Conservation (phyloP, 73 alveolate genomes). For the Halteria grandinella region DNA sequence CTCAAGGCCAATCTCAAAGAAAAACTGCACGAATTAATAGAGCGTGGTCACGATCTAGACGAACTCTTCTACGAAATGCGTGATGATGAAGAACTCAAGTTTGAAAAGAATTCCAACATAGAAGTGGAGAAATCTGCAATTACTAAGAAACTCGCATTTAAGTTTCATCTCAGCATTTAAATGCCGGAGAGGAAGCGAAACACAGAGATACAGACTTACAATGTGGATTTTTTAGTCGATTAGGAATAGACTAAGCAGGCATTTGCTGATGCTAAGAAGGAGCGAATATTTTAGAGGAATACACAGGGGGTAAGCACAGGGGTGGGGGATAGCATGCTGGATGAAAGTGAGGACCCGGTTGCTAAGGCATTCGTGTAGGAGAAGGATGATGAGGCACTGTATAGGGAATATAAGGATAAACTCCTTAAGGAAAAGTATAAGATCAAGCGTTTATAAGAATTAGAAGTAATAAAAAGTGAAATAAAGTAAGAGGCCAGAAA, state of each 20-base stretch:
- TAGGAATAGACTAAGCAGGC: not conserved
- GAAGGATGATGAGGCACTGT: conserved; percentile 2
- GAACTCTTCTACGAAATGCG: conserved; percentile 46
- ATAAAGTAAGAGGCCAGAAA: not conserved
- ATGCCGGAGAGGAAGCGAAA: conserved; percentile 13
- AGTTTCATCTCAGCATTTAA: not conserved
- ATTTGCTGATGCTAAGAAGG: not conserved
- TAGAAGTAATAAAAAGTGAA: not conserved
- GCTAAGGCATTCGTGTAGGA: not conserved
- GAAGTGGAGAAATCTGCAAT: conserved; percentile 18
- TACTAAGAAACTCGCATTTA: conserved; percentile 1
- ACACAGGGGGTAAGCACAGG: too few species aligned
- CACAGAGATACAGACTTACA: conserved; percentile 29
- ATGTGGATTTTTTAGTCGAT: conserved; percentile 8
- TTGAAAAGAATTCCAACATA: not conserved
- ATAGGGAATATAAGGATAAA: not conserved
- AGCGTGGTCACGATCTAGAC: conserved; percentile 11
- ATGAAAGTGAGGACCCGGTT: not conserved
- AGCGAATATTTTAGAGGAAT: too few species aligned
- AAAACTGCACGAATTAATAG: conserved; percentile 4
- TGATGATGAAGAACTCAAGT: conserved; percentile 36
- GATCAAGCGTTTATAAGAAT: not conserved
- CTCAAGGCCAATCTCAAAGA: not conserved
- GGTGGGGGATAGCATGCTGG: too few species aligned
- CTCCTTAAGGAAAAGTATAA: conserved; percentile 3